phyloP scores from a whole-genome alignment of 306 rosid genomes.

The Leucaena leucocephala region DNA sequence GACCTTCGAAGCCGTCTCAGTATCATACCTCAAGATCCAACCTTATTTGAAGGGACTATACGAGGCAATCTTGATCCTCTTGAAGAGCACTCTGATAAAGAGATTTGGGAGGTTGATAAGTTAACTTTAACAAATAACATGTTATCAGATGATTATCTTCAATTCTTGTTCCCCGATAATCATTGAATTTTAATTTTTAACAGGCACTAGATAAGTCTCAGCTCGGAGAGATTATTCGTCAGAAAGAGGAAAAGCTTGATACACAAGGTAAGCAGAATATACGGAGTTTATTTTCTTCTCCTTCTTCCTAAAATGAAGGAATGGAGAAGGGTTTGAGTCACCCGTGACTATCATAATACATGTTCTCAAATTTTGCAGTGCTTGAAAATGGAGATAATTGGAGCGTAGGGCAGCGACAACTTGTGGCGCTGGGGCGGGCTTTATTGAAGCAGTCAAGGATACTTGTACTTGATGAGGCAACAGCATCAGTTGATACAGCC shows the following conservation, averaged over 20 bases:
- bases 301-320: background rate
- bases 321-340: conserved; percentile 7
- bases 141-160: background rate
- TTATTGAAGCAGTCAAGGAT: conserved; percentile 88
- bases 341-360: conserved; percentile 26
- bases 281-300: conserved; percentile 1
- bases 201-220: conserved; percentile 95
- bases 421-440: conserved; percentile 92
- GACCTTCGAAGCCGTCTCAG: conserved; percentile 94
- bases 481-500: conserved; percentile 95
- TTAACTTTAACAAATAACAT: conserved; percentile 7
- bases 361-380: conserved; percentile 56
- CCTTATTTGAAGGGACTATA: conserved; percentile 95
- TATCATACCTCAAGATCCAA: conserved; percentile 98
- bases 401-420: conserved; percentile 99
- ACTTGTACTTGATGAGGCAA: conserved; percentile 97
- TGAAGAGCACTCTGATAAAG: conserved; percentile 90
- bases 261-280: conserved; percentile 61
- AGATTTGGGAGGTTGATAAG: conserved; percentile 82
- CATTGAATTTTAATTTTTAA: conserved; percentile 22
- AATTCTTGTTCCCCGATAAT: conserved; percentile 23
- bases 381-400: conserved; percentile 99
- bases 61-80: conserved; percentile 97
- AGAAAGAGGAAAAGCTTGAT: conserved; percentile 81
- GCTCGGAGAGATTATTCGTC: conserved; percentile 78